Evolutionary conservation across 2,329 filamentous ascomycete genomes (phyloP), one percentile per base, ranked within the genome.

Genomic region (Fusarium zealandicum): DNA sequence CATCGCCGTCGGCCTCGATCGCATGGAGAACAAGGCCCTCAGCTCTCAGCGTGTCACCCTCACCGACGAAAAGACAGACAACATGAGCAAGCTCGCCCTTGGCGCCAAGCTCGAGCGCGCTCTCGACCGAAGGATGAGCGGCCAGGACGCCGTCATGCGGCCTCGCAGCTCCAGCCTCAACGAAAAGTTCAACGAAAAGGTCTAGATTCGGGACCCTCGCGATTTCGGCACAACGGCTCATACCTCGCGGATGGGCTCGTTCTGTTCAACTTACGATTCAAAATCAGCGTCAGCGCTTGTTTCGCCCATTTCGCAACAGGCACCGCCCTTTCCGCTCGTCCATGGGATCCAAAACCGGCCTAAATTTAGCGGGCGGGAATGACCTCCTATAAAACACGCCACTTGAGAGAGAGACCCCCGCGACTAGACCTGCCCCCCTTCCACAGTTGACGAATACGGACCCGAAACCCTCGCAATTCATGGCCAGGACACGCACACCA

Each of bases 51-150:
- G 93, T 20, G 72, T 75, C 35, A 81, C 86, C 51, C 85, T 93
- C 60, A 89, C 81, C 71, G 85, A 89, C 59, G 87, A 93, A 75
- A 96, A 96, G 81, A 85, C 82, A 16, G 90, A 91, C 68, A 88
- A 89, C 72, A 80, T 96, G 75, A 88, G 86, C 78, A 96, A 96
- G 78, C 83, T 96, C 53, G 92, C 92, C 31, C 83, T 96, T 45
- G 90, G 92, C 40, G 92, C 92, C 56, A 96, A 96, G 78, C 84
- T 96, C 33, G 92, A 96, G 73, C 87, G 93, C 56, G 92, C 93
- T 17, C 84, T 97, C 49, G 89, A 89, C 64, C 83, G 92, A 63
- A 85, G 93, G 69, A 95, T 96, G 92, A 89, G 85, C 22, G 79
- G 90, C 64, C 93, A 97, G 75, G 93, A 97, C 69, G 93, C 93